Evolutionary conservation across 2,329 filamentous ascomycete genomes (phyloP).

Genomic region (Talaromyces sp.): DNA sequence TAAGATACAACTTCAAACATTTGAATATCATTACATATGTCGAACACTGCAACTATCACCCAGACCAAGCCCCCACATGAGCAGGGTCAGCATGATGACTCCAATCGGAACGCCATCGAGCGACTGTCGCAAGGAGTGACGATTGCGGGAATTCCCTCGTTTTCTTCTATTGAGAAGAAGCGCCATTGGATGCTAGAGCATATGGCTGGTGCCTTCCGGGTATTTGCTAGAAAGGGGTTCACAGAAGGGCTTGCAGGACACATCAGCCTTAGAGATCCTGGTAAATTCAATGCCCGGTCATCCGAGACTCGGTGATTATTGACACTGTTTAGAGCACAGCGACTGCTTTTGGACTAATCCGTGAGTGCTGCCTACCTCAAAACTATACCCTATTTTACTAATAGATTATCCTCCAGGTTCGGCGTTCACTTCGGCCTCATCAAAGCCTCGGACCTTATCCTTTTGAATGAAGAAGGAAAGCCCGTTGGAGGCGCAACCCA

Average conservation of each 20-base stretch:
- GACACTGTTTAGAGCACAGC: slow-evolving; percentile 42
- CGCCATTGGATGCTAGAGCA: slow-evolving; percentile 61
- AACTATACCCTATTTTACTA: too few species aligned
- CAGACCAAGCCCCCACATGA: too few species aligned
- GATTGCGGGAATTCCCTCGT: slow-evolving; percentile 39
- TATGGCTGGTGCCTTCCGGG: slow-evolving; percentile 69
- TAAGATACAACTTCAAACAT: too few species aligned
- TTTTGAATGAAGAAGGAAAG: slow-evolving; percentile 48
- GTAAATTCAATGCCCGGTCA: not conserved
- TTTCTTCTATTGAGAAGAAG: slow-evolving; percentile 56
- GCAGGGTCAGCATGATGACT: too few species aligned
- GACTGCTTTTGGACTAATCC: slow-evolving; percentile 70
- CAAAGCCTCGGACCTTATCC: slow-evolving; percentile 47
- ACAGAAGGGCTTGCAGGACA: slow-evolving; percentile 71
- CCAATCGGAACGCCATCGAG: too few species aligned
- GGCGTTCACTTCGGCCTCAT: slow-evolving; percentile 65
- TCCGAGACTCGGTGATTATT: not conserved
- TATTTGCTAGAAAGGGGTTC: slow-evolving; percentile 67
- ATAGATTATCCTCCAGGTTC: too few species aligned
- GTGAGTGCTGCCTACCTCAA: too few species aligned
- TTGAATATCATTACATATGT: too few species aligned
- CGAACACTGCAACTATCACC: too few species aligned
- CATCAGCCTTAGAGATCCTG: slow-evolving; percentile 59
- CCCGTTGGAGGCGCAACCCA: slow-evolving; percentile 45
- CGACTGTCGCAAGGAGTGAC: too few species aligned